phyloP scores from a whole-genome alignment of 2,329 filamentous ascomycete species.

The Teratosphaeria viscida region DNA sequence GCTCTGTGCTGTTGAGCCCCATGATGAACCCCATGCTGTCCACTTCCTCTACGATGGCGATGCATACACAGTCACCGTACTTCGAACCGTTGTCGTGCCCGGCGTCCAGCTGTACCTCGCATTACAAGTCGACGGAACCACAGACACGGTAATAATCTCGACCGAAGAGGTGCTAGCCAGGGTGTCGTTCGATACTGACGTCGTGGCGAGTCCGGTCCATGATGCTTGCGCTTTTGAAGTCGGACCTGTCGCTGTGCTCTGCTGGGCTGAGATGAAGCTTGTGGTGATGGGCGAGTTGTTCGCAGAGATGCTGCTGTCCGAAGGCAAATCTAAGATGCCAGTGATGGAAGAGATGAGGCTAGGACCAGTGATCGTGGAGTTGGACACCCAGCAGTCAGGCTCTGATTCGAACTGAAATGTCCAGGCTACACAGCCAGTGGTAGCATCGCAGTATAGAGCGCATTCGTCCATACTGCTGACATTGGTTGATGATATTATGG shows the following conservation, averaged over 20 bases:
- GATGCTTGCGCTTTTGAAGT: background rate
- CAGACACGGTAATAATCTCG: background rate
- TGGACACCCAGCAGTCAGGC: background rate
- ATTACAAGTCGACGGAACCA: background rate
- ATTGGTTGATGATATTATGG: background rate
- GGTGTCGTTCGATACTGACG: background rate
- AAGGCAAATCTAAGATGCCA: background rate
- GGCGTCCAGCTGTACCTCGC: background rate
- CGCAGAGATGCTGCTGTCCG: background rate
- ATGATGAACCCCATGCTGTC: background rate
- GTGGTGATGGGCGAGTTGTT: background rate
- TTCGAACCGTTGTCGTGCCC: background rate
- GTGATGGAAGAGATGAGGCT: background rate
- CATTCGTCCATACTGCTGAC: background rate
- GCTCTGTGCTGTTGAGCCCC: background rate
- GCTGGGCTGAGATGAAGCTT: background rate
- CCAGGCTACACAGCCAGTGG: background rate
- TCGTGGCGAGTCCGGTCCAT: background rate
- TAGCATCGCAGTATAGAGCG: background rate
- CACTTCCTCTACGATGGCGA: background rate
- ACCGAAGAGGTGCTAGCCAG: background rate
- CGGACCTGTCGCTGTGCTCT: background rate
- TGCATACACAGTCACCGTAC: background rate
- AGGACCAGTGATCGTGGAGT: background rate
- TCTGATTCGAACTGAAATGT: background rate